Evolutionary conservation across 768 basidiomycete species (phyloP).

Genomic region (Artomyces pyxidatus): DNA sequence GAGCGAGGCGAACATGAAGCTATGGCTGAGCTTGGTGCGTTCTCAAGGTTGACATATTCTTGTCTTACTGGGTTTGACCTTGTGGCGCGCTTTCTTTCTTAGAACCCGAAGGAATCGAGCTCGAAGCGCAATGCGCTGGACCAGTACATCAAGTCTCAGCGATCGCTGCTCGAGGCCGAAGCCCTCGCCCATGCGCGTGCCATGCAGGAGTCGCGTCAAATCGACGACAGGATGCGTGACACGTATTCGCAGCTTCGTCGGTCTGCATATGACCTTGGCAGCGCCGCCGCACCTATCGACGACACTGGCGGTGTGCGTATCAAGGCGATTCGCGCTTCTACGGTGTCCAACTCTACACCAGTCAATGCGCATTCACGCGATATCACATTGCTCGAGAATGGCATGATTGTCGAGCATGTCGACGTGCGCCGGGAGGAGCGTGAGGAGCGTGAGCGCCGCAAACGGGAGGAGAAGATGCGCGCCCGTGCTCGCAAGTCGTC

Average conservation of each 20-base stretch:
- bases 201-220: constrained; percentile 65
- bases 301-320: constrained; percentile 64
- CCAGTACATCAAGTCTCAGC: constrained; percentile 76
- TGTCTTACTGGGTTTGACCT: not conserved
- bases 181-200: constrained; percentile 70
- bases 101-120: constrained; percentile 90
- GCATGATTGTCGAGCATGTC: constrained; percentile 84
- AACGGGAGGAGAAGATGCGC: constrained; percentile 54
- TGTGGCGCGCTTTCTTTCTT: constrained; percentile 2
- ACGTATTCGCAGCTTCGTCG: constrained; percentile 72
- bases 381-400: constrained; percentile 77
- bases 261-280: constrained; percentile 66
- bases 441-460: constrained; percentile 62
- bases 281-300: constrained; percentile 35
- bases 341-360: constrained; percentile 25
- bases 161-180: constrained; percentile 75
- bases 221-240: constrained; percentile 74
- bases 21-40: constrained; percentile 75
- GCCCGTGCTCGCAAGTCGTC: constrained; percentile 64
- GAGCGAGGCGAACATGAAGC: constrained; percentile 68
- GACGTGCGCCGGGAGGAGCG: constrained; percentile 74
- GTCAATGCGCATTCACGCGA: constrained; percentile 51
- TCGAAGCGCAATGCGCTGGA: constrained; percentile 79
- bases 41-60: not conserved
- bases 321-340: constrained; percentile 44